Conservation (phyloP, 805 yeast species). For the Torulaspora maleeae region DNA sequence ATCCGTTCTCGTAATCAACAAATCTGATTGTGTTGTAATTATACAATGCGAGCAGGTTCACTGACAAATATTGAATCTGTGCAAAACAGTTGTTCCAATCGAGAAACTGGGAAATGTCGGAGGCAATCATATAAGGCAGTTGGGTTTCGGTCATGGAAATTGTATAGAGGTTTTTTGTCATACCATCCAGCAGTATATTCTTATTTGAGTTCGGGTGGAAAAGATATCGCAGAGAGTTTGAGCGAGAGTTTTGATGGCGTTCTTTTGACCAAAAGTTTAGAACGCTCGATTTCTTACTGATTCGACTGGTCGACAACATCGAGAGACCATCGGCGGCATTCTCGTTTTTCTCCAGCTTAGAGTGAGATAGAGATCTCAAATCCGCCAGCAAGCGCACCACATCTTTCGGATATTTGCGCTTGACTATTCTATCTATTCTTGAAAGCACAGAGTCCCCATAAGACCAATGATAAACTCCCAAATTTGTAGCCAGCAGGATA, state of each 20-base stretch:
- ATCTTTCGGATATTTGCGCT: conserved; percentile 23
- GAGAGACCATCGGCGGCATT: conserved; percentile 9
- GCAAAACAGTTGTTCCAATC: conserved; percentile 20
- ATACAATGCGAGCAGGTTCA: conserved; percentile 21
- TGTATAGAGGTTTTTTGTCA: conserved; percentile 17
- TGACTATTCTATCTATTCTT: conserved; percentile 21
- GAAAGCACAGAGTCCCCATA: conserved; percentile 13
- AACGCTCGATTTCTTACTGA: conserved; percentile 20
- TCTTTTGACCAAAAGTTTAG: conserved; percentile 21
- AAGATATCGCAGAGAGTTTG: conserved; percentile 12
- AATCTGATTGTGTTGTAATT: conserved; percentile 18
- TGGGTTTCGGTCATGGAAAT: conserved; percentile 8
- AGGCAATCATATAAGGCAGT: conserved; percentile 14
- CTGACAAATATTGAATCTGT: conserved; percentile 18
- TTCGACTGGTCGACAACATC: conserved; percentile 8
- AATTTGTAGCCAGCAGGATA: conserved; percentile 22
- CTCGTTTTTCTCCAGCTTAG: conserved; percentile 1
- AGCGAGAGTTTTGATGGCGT: not conserved
- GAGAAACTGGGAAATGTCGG: conserved; percentile 19
- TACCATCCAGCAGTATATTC: conserved; percentile 23
- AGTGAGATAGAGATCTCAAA: conserved; percentile 8
- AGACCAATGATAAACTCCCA: conserved; percentile 27
- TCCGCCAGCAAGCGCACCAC: conserved; percentile 18
- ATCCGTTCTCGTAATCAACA: conserved; percentile 30
- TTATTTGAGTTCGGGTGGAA: conserved; percentile 15